phyloP scores from a whole-genome alignment of 257 asterid genomes.

The Salvia rosmarinus region DNA sequence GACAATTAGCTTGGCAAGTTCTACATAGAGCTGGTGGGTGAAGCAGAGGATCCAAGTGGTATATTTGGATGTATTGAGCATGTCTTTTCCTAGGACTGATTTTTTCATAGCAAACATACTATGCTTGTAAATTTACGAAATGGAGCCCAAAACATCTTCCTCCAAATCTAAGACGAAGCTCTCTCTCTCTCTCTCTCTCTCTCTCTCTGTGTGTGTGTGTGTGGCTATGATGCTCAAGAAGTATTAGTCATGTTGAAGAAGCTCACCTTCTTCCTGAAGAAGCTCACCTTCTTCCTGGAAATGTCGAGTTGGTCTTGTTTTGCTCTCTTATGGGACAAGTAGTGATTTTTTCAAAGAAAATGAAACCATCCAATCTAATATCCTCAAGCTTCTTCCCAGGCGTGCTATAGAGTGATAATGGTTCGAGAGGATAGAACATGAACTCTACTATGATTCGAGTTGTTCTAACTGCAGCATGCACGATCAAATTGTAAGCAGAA shows the following conservation, averaged over 20 bases:
- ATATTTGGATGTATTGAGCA: slow-evolving; percentile 1
- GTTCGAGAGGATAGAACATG: background rate
- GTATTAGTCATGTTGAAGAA: too few species aligned
- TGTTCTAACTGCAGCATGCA: background rate
- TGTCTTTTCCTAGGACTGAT: slow-evolving; percentile 12
- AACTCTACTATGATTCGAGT: background rate
- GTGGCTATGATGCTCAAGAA: too few species aligned
- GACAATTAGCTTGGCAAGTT: slow-evolving; percentile 29
- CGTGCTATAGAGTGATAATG: too few species aligned
- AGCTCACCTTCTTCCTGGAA: too few species aligned
- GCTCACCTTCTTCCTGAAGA: too few species aligned
- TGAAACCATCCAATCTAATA: background rate
- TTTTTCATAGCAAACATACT: background rate
- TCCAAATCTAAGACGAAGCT: background rate
- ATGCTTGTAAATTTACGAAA: slow-evolving; percentile 15
- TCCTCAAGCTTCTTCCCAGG: too few species aligned
- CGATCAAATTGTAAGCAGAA: background rate
- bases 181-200: too few species aligned
- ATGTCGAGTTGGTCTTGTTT: background rate
- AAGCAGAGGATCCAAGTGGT: slow-evolving; percentile 2
- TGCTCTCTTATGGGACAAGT: background rate
- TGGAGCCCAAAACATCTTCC: background rate
- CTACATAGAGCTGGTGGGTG: background rate
- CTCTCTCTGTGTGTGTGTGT: too few species aligned
- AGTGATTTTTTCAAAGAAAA: background rate